Base-by-base conservation (phyloP, 345 rosid species). In the Arabidopsis thaliana region DNA sequence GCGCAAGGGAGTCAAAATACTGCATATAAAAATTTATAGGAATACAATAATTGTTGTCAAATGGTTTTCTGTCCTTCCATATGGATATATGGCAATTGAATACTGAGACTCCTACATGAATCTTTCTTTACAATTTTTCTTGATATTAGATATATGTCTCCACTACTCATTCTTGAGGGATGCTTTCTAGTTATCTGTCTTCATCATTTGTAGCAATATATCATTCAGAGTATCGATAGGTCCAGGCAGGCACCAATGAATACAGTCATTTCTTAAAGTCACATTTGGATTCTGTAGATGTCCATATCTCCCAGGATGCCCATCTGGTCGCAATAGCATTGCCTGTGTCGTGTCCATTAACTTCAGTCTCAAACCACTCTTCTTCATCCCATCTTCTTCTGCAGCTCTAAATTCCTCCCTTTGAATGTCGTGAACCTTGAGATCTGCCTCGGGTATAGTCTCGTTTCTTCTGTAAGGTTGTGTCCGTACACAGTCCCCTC, bases 161-260 rank as follows among this genome's bases (percentile, higher is more conserved):
- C 14, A 49, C 38, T 28, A 56, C 9, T 56, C 71, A 20, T 55
- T 53, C 36, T 41, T 77, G 25, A 28, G 25, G 30, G 32, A 49
- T 71, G 46, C 48, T 69, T 51, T 59, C 59, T 65, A 49, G 62
- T 33, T 59, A 67, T 72, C 84, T 67, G 55, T 82, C 75, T 80
- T 84, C 81, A 88, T 69, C 76, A 88, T 75, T 53, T 84, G 73
- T 32, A 84, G 83, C 83, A 89, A 78, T 50, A 89, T 75, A 80
- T 91, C 91, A 65, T 91, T 91, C 97, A 86, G 84, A 32, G 88
- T 80, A 62, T 85, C 91, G 6, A 88, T 67, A 36, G 97, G 89
- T 38, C 96, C 93, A 8, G 97, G 97, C 81, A 89, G 82, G 82
- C 96, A 92, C 97, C 97, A 89, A 80, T 89, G 93, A 44, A 92